Evolutionary conservation across 2,329 filamentous ascomycete species (phyloP).

Genomic region (Pseudomassariella vexata): DNA sequence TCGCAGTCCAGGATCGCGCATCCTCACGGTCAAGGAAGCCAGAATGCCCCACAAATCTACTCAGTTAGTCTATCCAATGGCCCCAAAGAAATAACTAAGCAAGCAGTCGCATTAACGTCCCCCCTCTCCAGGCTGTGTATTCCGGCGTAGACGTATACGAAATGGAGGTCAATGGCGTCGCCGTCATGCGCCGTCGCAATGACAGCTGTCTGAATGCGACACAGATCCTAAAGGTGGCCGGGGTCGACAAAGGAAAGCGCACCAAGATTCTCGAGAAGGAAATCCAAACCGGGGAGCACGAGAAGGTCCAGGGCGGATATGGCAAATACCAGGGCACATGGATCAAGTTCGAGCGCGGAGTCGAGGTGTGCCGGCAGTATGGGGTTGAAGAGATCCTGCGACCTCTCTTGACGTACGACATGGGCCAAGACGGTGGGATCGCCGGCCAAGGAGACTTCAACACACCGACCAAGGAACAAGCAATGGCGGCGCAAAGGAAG

Average conservation of each 20-base stretch:
- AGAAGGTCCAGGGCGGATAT: conserved; percentile 97
- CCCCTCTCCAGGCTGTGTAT: conserved; percentile 64
- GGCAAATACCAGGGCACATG: conserved; percentile 99
- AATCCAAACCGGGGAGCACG: conserved; percentile 91
- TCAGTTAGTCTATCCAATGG: conserved; percentile 47
- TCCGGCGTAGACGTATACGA: conserved; percentile 96
- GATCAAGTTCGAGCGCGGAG: conserved; percentile 89
- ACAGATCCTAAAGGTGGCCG: conserved; percentile 95
- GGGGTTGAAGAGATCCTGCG: conserved; percentile 71
- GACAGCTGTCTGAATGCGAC: conserved; percentile 98
- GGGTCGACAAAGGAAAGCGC: conserved; percentile 94
- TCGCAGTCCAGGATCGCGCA: conserved; percentile 25
- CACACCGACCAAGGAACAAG: conserved; percentile 96
- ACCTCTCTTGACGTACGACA: conserved; percentile 74
- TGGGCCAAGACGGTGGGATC: conserved; percentile 67
- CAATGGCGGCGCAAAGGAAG: conserved; percentile 93
- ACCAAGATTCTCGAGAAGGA: conserved; percentile 98
- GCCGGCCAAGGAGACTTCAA: conserved; percentile 74
- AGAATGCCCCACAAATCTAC: conserved; percentile 52
- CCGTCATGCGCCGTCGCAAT: conserved; percentile 90
- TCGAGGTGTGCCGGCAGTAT: conserved; percentile 82
- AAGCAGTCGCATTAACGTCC: not conserved
- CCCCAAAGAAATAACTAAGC: too few species aligned
- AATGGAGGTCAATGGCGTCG: conserved; percentile 91
- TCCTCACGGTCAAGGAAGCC: conserved; percentile 15